A percentile compares a stretch with the other conserved stretches of the same genome.
Evolutionary conservation across 2,329 filamentous ascomycete species (phyloP).

Genomic region (Epicoccum nigrum): DNA sequence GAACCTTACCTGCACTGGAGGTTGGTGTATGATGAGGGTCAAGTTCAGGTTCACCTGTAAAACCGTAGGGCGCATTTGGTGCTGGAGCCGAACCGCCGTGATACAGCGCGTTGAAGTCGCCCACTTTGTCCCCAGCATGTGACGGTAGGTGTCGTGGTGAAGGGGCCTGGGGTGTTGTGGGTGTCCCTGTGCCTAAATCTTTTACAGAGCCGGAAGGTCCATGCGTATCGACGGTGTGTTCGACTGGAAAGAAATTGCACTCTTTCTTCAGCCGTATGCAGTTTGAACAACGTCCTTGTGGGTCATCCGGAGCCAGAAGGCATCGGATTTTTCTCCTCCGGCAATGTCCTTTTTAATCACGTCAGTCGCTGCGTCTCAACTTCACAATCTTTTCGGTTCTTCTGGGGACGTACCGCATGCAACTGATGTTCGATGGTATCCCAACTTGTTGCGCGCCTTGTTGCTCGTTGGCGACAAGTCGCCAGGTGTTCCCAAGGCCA

Average conservation of each 20-base stretch:
- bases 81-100: constrained; percentile 20
- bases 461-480: constrained; percentile 60
- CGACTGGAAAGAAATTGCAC: constrained; percentile 89
- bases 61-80: constrained; percentile 32
- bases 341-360: constrained; percentile 72
- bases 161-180: constrained; percentile 56
- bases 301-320: constrained; percentile 74
- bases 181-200: constrained; percentile 50
- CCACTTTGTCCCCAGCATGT: constrained; percentile 34
- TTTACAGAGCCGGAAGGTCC: constrained; percentile 54
- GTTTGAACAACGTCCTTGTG: constrained; percentile 81
- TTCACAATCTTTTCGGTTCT: neutral
- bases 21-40: constrained; percentile 34
- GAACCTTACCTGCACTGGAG: constrained; percentile 33
- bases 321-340: constrained; percentile 93
- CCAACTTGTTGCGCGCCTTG: constrained; percentile 86
- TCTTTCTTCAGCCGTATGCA: constrained; percentile 95
- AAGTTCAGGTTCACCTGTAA: constrained; percentile 34
- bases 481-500: constrained; percentile 45
- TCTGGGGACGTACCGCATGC: constrained; percentile 79
- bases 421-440: constrained; percentile 93
- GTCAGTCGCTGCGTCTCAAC: constrained; percentile 23
- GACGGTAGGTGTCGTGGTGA: constrained; percentile 50
- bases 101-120: constrained; percentile 41
- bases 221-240: constrained; percentile 67